Base-by-base conservation (phyloP, 805 yeast genomes). In the Saccharomycopsis lassenensis region DNA sequence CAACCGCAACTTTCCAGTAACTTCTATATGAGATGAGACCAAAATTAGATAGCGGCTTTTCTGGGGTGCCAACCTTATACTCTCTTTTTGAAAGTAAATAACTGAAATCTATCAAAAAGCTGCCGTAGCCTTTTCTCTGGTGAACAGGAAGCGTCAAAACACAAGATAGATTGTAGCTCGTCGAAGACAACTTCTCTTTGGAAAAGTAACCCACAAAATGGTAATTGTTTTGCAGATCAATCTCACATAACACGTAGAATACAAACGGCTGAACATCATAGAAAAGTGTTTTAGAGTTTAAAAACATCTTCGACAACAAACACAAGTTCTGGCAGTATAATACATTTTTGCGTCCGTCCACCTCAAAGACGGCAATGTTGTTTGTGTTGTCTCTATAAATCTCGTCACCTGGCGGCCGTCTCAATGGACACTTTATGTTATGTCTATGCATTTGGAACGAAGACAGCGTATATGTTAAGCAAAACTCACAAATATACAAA, bases 251-350 rank as follows among this genome's bases (percentile, higher is more conserved):
- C 2, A 87, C 74, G 56, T 89, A 91, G 52, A 91, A 91, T 52
- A 81, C 70, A 49, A 89, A 89, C 1, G 97, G 95, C 55, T 91
- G 95, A 29, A 89, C 97, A 51, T 91, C 97, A 52, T 85, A 85
- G 52, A 86, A 87, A 35, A 91, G 62, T 0, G 96, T 85, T 52
- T 91, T 91, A 2, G 95, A 84, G 55, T 87, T 84, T 35, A 91
- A 63, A 50, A 87, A 91, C 41, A 86, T 59, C 54, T 89, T 91
- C 2, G 96, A 94, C 46, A 91, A 56, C 29, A 89, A 62, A 61
- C 98, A 91, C 37, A 91, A 58, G 52, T 85, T 86, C 53, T 86
- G 95, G 56, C 96, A 86, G 52, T 80, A 89, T 35, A 70, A 67
- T 11, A 77, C 76, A 49, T 81, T 76, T 44, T 80, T 81, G 24